Conservation (phyloP, 176 grass and related monocot species). For the Chrysopogon serrulatus region DNA sequence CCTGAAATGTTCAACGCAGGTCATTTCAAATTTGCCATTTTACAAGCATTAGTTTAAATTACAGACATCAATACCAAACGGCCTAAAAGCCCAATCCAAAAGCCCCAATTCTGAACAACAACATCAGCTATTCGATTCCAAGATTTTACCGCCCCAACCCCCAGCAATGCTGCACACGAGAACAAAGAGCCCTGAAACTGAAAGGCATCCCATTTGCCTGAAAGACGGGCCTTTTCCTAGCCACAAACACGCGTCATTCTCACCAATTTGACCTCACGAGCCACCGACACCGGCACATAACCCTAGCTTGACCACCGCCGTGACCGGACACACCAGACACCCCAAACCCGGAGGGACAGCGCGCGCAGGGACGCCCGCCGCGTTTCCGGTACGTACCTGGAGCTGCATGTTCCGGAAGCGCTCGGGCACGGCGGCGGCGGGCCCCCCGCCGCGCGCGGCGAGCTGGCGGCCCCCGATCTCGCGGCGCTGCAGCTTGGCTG, state of each 20-base stretch:
- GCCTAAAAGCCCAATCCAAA: not conserved
- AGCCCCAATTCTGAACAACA: not conserved
- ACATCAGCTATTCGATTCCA: not conserved
- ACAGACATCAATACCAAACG: not conserved
- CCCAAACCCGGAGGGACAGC: too few species aligned
- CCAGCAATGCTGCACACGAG: not conserved
- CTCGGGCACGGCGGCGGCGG: constrained; percentile 64
- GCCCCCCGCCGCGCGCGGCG: constrained; percentile 44
- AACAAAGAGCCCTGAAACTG: not conserved
- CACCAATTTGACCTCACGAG: not conserved
- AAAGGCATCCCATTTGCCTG: not conserved
- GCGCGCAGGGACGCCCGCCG: not conserved
- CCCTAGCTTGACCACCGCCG: not conserved
- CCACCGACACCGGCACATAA: not conserved
- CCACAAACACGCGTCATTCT: not conserved
- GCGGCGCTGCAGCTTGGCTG: constrained; percentile 79
- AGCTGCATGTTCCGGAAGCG: constrained; percentile 89
- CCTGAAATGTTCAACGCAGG: not conserved
- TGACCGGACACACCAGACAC: not conserved
- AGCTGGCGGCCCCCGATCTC: constrained; percentile 79
- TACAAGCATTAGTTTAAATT: not conserved
- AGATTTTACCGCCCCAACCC: not conserved
- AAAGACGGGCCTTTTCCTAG: not conserved
- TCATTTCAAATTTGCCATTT: not conserved
- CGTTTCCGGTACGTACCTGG: constrained; percentile 39